A percentile compares a stretch with the other conserved stretches of the same genome.
Evolutionary conservation across 306 rosid species (phyloP).

Genomic region (Fagus crenata): DNA sequence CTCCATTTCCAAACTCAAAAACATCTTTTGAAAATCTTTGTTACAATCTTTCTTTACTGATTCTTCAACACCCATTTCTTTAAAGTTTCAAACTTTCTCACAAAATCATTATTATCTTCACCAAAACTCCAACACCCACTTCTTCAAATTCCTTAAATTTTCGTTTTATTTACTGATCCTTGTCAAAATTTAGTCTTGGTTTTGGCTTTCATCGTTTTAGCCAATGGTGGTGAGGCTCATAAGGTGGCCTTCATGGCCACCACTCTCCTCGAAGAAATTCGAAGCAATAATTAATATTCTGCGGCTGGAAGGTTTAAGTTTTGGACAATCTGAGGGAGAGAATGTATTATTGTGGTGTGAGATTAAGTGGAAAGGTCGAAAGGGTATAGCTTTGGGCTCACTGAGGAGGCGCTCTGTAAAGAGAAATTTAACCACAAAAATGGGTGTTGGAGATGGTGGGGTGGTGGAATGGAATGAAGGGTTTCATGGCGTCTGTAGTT

Average conservation of each 20-base stretch:
- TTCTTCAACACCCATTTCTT: background rate
- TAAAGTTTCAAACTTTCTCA: background rate
- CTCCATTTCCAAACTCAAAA: background rate
- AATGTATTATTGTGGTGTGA: conserved; percentile 31
- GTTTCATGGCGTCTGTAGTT: conserved; percentile 55
- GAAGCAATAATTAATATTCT: conserved; percentile 51
- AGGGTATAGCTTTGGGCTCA: conserved; percentile 52
- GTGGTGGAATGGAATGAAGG: conserved; percentile 68
- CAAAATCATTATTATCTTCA: background rate
- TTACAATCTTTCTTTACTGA: background rate
- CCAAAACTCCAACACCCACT: background rate
- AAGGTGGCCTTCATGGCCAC: conserved; percentile 96
- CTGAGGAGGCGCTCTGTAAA: conserved; percentile 57
- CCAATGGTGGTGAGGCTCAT: conserved; percentile 85
- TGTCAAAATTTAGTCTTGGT: no score
- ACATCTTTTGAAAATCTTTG: background rate
- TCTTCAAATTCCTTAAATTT: background rate
- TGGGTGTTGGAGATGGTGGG: conserved; percentile 29
- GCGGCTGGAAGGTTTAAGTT: conserved; percentile 42
- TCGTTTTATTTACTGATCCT: background rate
- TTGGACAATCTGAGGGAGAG: conserved; percentile 44
- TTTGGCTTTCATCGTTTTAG: background rate
- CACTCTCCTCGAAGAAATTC: conserved; percentile 54
- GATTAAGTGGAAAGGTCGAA: conserved; percentile 85
- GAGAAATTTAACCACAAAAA: conserved; percentile 64